Evolutionary conservation across 2,329 filamentous ascomycete species (phyloP), one percentile per base, ranked within the genome.

Genomic region (Diaporthe sp.): DNA sequence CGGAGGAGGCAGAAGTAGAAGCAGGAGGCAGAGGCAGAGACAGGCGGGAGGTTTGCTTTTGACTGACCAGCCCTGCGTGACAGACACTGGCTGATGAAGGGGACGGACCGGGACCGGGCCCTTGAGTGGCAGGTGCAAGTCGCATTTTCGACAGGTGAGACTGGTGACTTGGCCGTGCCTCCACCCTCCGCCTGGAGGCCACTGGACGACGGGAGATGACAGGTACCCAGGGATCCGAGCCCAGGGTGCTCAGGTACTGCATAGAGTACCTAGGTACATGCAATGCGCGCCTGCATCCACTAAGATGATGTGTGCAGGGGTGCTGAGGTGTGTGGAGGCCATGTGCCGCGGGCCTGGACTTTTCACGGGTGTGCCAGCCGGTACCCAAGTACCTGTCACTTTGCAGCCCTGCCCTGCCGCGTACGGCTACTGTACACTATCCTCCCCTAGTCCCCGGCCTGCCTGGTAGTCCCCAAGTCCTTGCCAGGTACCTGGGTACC

Each of bases 11-110:
- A 59, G 68, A 37, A 37, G 53, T n/a, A 55, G 51, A 31, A 42
- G 46, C 42, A 37, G 28, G 31, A 34, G 19, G 46, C n/a, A 25
- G 10, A 25, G 13, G 62, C 9, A 39, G 31, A 42, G 58, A 25
- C 19, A 53, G 58, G 58, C 71, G 61, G 71, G 46, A 73, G 31
- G 71, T 65, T 65, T 62, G 71, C 58, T 73, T 73, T 73, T 73
- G 71, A 62, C 46, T 62, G 57, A 61, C 28, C 51, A 31, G 70
- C 46, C 69, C 34, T 58, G 58, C 55, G 44, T 49, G 70, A 72
- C 57, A 61, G 69, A 59, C 62, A 51, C 19, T 68, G 62, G 31
- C 62, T 68, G 62, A 61, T 72, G 55, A 61, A 61, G 58, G 31
- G 68, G 68, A 59, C 53, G 51, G 67, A 34, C 37, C 67, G 53